Percentiles rank a stretch among this genome's conserved stretches.
Conservation (phyloP, 2,329 filamentous ascomycete species). For the Amylocarpus encephaloides region DNA sequence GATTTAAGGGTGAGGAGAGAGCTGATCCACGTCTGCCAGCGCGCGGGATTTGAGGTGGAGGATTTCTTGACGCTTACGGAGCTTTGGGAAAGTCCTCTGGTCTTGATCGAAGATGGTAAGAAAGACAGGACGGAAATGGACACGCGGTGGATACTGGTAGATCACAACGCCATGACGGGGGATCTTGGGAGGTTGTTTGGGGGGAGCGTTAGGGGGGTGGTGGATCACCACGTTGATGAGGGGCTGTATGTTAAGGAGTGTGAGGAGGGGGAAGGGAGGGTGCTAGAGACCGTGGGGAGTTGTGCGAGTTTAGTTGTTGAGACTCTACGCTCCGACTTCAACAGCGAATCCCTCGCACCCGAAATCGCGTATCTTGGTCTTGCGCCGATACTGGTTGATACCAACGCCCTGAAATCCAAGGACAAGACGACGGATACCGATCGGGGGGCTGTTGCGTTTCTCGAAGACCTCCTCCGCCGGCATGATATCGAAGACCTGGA, state of each 20-base stretch:
- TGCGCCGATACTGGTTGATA: conserved; percentile 69
- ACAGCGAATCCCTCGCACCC: conserved; percentile 42
- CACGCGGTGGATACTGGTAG: conserved; percentile 67
- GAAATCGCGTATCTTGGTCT: conserved; percentile 62
- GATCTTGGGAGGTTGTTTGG: conserved; percentile 48
- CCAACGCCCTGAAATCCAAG: conserved; percentile 53
- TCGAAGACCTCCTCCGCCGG: conserved; percentile 39
- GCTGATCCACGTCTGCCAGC: conserved; percentile 56
- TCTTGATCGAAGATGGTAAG: conserved; percentile 11
- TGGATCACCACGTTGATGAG: conserved; percentile 79
- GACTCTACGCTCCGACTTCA: too few relatives aligned
- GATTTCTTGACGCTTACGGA: conserved; percentile 63
- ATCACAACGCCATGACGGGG: conserved; percentile 71
- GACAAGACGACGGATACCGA: conserved; percentile 63
- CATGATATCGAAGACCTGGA: conserved; percentile 40
- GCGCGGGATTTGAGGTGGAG: conserved; percentile 49
- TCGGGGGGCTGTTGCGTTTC: conserved; percentile 47
- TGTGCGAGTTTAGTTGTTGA: conserved; percentile 47
- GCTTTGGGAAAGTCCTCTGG: conserved; percentile 32
- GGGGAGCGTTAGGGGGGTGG: conserved; percentile 52
- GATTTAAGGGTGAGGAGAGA: conserved; percentile 70
- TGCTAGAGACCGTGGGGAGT: conserved; percentile 63
- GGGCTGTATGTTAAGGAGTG: conserved; percentile 33
- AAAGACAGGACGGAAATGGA: conserved; percentile 38
- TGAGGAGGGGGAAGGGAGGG: conserved; percentile 43